Evolutionary conservation across 2,329 filamentous ascomycete species (phyloP).

Genomic region (Cladophialophora yegresii): DNA sequence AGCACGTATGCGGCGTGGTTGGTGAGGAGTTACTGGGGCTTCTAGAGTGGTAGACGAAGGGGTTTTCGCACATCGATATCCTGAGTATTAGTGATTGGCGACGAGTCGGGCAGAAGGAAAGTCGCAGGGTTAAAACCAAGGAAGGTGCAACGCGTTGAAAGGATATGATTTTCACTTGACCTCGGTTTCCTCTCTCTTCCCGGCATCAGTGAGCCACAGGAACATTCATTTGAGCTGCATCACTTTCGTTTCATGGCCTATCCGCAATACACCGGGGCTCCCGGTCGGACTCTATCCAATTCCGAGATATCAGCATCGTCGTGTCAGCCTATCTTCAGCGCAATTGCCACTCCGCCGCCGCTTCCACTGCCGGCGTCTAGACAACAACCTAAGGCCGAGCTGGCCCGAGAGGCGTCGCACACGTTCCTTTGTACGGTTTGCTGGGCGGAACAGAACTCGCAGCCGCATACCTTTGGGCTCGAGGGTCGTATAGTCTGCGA

Average conservation of each 20-base stretch:
- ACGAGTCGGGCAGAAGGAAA: not conserved
- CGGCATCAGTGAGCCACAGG: not conserved
- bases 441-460: conserved; percentile 26
- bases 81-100: not conserved
- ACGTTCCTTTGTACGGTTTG: conserved; percentile 32
- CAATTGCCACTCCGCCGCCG: conserved; percentile 9
- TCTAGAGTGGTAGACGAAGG: conserved; percentile 28
- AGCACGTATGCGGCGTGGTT: conserved; percentile 38
- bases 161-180: not conserved
- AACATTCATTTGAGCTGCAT: conserved; percentile 4
- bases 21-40: conserved; percentile 41
- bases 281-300: conserved; percentile 13
- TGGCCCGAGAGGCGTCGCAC: not conserved
- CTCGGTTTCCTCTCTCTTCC: not conserved
- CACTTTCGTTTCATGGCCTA: conserved; percentile 22
- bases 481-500: conserved; percentile 34
- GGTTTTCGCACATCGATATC: not conserved
- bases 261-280: conserved; percentile 20
- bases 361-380: not conserved
- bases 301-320: conserved; percentile 17
- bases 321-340: conserved; percentile 13
- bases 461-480: conserved; percentile 27
- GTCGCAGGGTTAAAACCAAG: not conserved
- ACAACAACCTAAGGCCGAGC: not conserved
- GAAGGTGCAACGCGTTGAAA: not conserved